Percentiles rank a stretch among this genome's conserved stretches.
phyloP scores from a whole-genome alignment of 2,329 filamentous ascomycete species.

The Thielaviopsis ethacetica region DNA sequence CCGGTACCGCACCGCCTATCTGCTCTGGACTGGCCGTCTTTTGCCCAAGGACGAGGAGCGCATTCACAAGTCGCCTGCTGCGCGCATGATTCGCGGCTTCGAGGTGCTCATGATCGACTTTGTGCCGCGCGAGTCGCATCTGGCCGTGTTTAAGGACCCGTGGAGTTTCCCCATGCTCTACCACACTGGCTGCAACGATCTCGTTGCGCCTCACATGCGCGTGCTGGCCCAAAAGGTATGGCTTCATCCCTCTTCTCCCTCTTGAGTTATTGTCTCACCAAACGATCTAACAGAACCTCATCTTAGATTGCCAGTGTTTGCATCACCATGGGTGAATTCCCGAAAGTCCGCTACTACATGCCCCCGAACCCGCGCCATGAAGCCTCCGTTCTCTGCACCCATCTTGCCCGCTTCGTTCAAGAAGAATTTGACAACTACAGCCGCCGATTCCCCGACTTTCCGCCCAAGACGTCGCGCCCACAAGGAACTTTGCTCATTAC shows the following conservation, averaged over 20 bases:
- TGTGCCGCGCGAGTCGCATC: slow-evolving; percentile 75
- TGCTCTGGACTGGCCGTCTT: slow-evolving; percentile 74
- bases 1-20: slow-evolving; percentile 61
- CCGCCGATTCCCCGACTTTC: slow-evolving; percentile 69
- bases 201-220: slow-evolving; percentile 73
- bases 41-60: slow-evolving; percentile 54
- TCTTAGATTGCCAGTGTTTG: slow-evolving; percentile 67
- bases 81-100: slow-evolving; percentile 62
- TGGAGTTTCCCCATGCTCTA: slow-evolving; percentile 91
- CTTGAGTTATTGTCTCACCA: neutral
- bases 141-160: slow-evolving; percentile 83
- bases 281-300: neutral
- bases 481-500: slow-evolving; percentile 73
- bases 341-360: slow-evolving; percentile 79
- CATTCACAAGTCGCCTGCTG: slow-evolving; percentile 53
- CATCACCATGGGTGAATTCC: slow-evolving; percentile 84
- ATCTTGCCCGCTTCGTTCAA: slow-evolving; percentile 81
- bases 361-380: slow-evolving; percentile 64
- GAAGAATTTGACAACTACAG: slow-evolving; percentile 82
- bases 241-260: neutral
- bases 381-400: slow-evolving; percentile 70
- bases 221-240: slow-evolving; percentile 71
- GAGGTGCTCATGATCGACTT: slow-evolving; percentile 77
- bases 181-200: slow-evolving; percentile 73
- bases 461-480: slow-evolving; percentile 60